Conservation (phyloP, 106 monocot species). For the Dendrobium chrysotoxum region DNA sequence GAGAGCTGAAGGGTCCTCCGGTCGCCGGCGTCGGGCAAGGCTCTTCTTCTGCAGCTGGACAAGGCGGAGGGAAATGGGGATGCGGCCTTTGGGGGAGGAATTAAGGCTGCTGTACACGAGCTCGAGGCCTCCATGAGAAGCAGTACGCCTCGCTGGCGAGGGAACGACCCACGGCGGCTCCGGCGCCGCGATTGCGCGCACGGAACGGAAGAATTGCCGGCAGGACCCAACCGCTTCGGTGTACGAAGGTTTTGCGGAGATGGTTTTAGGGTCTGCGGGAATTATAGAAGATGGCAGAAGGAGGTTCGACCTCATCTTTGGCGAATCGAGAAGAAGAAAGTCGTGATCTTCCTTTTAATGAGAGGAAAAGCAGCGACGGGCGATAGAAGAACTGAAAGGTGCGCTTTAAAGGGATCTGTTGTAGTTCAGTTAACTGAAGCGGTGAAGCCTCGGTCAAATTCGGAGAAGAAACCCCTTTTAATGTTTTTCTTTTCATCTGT, state of each 20-base stretch:
- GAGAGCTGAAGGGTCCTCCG: conserved; percentile 4
- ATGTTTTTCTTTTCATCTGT: no score
- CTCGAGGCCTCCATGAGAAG: neutral
- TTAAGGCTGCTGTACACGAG: neutral
- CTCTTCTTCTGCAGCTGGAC: conserved; percentile 44
- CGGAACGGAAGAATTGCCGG: neutral
- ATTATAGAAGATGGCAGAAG: neutral
- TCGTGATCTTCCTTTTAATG: neutral
- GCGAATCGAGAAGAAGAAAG: neutral
- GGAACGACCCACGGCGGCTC: conserved; percentile 42
- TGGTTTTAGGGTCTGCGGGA: neutral
- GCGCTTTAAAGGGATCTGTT: no score
- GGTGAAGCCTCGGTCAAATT: no score
- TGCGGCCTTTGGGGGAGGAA: conserved; percentile 8
- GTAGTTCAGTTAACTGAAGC: no score
- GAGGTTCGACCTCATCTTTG: neutral
- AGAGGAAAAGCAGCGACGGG: no score
- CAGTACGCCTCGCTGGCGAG: conserved; percentile 17
- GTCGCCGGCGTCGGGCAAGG: neutral
- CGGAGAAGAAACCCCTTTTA: no score
- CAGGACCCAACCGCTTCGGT: neutral
- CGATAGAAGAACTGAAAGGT: no score
- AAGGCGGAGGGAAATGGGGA: conserved; percentile 44
- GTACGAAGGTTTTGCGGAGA: neutral
- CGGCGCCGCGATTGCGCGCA: conserved; percentile 5